Evolutionary conservation across 148 eudicot species (phyloP).

Genomic region (Vaccinium darrowii): DNA sequence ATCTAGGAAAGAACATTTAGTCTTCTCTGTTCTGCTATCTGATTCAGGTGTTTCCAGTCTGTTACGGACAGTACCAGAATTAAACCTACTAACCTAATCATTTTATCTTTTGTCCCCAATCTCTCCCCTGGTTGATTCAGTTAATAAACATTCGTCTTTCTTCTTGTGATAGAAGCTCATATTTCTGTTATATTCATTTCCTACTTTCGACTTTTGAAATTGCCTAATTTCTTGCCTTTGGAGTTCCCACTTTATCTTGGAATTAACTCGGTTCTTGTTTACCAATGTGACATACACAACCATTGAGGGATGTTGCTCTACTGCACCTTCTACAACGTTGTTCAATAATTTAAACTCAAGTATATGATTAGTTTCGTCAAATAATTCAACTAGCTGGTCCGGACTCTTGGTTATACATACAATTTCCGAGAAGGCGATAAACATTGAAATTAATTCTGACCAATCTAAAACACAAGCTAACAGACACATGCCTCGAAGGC

Average conservation of each 20-base stretch:
- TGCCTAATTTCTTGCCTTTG: not conserved
- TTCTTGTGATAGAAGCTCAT: not conserved
- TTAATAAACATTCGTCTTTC: not conserved
- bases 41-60: not conserved
- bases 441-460: slow-evolving; percentile 16
- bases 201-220: not conserved
- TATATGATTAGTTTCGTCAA: not conserved
- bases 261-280: not conserved
- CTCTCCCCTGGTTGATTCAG: not conserved
- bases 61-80: not conserved
- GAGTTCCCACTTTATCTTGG: not conserved
- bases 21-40: not conserved
- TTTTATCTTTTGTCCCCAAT: not conserved
- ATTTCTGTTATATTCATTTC: not conserved
- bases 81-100: not conserved
- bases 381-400: not conserved
- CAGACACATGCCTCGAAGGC: not conserved
- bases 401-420: slow-evolving; percentile 21
- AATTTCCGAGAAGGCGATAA: slow-evolving; percentile 19
- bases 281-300: not conserved
- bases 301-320: not conserved
- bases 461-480: slow-evolving; percentile 10
- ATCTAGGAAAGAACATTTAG: not conserved
- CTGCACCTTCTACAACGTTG: not conserved
- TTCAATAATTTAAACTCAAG: not conserved